phyloP scores from a whole-genome alignment of 306 rosid genomes.

The Medicago arabica region DNA sequence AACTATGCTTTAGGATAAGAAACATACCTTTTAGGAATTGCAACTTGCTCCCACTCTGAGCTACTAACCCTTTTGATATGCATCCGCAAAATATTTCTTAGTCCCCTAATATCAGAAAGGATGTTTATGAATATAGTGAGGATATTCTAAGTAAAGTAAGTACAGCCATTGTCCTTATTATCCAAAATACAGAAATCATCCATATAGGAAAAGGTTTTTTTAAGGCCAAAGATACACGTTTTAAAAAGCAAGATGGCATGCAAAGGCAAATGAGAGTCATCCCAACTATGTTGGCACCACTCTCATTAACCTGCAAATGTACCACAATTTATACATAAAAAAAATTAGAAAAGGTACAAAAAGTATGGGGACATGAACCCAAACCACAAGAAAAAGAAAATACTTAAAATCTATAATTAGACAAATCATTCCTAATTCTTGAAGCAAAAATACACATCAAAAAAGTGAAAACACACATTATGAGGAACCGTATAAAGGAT shows the following conservation, averaged over 20 bases:
- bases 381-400: not conserved
- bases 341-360: not conserved
- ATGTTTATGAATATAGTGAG: constrained; percentile 22
- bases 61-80: constrained; percentile 82
- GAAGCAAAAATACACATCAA: constrained; percentile 19
- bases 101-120: constrained; percentile 74
- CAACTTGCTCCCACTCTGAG: constrained; percentile 89
- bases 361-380: not conserved
- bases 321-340: not conserved
- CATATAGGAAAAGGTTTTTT: constrained; percentile 11
- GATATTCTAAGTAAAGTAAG: constrained; percentile 14
- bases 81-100: constrained; percentile 80
- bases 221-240: not conserved
- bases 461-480: constrained; percentile 20
- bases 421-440: constrained; percentile 5
- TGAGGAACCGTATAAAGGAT: constrained; percentile 11
- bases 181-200: constrained; percentile 4
- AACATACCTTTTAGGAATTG: constrained; percentile 77
- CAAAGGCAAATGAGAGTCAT: not conserved
- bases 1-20: not conserved
- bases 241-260: not conserved
- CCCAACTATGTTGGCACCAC: not conserved
- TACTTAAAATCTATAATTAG: not conserved
- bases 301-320: not conserved
- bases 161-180: constrained; percentile 23